Percentiles rank a stretch among this genome's conserved stretches.
These are phyloP conservation scores for Termitomyces sp. DNA, from an alignment of 768 basidiomycete species.

Conservation along the genomic window DNA sequence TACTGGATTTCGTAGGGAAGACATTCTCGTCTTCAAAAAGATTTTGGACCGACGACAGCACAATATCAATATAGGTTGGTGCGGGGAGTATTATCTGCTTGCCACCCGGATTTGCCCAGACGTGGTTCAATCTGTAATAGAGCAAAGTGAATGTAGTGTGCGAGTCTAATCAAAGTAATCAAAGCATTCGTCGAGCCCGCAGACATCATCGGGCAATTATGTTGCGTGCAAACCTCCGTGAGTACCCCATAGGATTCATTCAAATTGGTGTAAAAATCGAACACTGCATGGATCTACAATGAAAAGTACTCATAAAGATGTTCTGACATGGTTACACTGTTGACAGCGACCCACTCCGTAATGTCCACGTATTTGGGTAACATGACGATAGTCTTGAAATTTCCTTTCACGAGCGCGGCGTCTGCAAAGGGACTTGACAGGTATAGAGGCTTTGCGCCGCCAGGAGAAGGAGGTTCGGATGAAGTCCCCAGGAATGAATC, in stretches of 20 bases:
- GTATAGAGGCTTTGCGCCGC: constrained; percentile 67
- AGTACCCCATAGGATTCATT: constrained; percentile 96
- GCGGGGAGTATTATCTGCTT: constrained; percentile 86
- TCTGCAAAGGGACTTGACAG: constrained; percentile 94
- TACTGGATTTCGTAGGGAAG: constrained; percentile 93
- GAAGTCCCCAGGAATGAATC: constrained; percentile 26
- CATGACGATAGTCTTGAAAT: constrained; percentile 97
- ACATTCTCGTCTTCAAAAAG: constrained; percentile 90
- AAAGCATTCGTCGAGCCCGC: constrained; percentile 60
- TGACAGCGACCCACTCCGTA: constrained; percentile 97
- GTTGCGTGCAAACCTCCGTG: constrained; percentile 88
- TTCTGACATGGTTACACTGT: constrained; percentile 50
- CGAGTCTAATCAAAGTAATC: neutral
- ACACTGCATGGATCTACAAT: constrained; percentile 49
- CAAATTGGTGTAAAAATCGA: constrained; percentile 95
- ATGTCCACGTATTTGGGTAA: constrained; percentile 93
- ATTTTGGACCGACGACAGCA: constrained; percentile 96
- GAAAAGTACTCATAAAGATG: neutral
- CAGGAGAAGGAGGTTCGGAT: constrained; percentile 38
- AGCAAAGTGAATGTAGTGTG: neutral
- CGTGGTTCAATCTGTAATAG: constrained; percentile 74
- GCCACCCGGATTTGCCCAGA: constrained; percentile 91
- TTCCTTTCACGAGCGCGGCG: constrained; percentile 93
- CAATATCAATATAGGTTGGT: constrained; percentile 96
- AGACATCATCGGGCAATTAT: constrained; percentile 89